Evolutionary conservation across 2,329 filamentous ascomycete genomes (phyloP).

Genomic region (Penicillium sp.): DNA sequence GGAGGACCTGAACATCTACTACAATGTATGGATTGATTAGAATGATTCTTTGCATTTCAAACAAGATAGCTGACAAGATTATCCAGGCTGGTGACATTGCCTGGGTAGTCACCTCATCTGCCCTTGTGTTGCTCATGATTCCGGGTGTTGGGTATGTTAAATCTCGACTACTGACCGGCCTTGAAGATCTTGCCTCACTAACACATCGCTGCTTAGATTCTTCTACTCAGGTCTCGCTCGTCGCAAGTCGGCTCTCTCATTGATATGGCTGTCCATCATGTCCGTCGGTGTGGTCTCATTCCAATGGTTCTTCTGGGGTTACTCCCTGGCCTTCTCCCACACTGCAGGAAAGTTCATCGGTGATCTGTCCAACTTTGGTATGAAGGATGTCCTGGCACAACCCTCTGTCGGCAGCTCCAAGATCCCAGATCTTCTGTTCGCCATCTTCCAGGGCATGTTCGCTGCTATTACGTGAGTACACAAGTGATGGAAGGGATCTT

Average conservation of each 20-base stretch:
- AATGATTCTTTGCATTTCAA: neutral
- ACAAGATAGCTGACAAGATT: constrained; percentile 17
- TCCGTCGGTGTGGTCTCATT: constrained; percentile 77
- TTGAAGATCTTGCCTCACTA: too few species aligned
- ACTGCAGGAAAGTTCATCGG: constrained; percentile 75
- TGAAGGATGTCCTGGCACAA: constrained; percentile 71
- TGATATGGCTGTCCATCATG: constrained; percentile 85
- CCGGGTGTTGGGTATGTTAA: constrained; percentile 73
- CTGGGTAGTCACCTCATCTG: constrained; percentile 75
- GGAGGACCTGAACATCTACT: constrained; percentile 80
- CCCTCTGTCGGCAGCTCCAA: constrained; percentile 73
- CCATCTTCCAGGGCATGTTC: constrained; percentile 64
- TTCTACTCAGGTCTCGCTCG: constrained; percentile 91
- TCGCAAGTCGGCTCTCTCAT: constrained; percentile 82
- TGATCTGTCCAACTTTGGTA: constrained; percentile 75
- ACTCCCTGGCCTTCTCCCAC: constrained; percentile 80
- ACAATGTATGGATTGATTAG: constrained; percentile 52
- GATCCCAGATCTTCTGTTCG: constrained; percentile 82
- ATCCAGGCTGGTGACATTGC: constrained; percentile 74
- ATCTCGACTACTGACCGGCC: neutral
- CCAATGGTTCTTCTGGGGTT: constrained; percentile 97
- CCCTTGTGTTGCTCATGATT: constrained; percentile 87
- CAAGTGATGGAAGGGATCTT: neutral
- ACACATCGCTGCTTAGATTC: constrained; percentile 58
- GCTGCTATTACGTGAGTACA: constrained; percentile 76